Evolutionary conservation across 1,284 basidiomycete genomes (phyloP).

Genomic region (Fomitopsis pinicola): DNA sequence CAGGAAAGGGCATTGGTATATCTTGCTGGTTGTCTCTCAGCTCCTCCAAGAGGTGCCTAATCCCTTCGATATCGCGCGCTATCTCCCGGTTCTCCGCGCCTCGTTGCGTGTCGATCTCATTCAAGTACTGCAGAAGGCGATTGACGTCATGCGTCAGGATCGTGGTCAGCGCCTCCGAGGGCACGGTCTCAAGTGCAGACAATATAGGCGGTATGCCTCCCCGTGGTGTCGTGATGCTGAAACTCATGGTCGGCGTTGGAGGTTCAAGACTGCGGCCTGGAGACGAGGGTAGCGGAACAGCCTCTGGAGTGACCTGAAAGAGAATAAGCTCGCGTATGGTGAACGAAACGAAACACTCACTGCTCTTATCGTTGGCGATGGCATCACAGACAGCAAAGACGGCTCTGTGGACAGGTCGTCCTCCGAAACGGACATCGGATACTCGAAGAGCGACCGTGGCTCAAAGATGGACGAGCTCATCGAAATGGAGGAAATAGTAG

Average conservation of each 20-base stretch:
- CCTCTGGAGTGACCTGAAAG: constrained; percentile 26
- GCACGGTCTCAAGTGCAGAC: constrained; percentile 49
- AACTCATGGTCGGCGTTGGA: constrained; percentile 42
- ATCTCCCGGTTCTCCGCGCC: constrained; percentile 59
- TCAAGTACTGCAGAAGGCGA: constrained; percentile 59
- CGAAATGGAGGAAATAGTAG: constrained; percentile 39
- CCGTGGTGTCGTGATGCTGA: constrained; percentile 63
- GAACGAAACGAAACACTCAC: not conserved
- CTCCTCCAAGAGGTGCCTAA: constrained; percentile 45
- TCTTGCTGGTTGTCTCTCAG: constrained; percentile 24
- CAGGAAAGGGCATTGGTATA: constrained; percentile 40
- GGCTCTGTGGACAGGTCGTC: constrained; percentile 44
- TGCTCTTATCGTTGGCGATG: constrained; percentile 13
- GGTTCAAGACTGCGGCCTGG: constrained; percentile 25
- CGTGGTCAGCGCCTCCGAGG: constrained; percentile 34
- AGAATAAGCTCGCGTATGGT: constrained; percentile 9
- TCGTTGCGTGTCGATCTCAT: constrained; percentile 51
- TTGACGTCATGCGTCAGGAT: constrained; percentile 62
- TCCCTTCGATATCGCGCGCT: constrained; percentile 52
- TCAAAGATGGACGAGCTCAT: constrained; percentile 32
- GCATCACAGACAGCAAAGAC: constrained; percentile 43
- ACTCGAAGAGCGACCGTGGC: constrained; percentile 32
- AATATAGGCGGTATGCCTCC: constrained; percentile 54
- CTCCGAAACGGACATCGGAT: constrained; percentile 20
- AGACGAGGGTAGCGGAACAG: constrained; percentile 34